Evolutionary conservation across 2,329 filamentous ascomycete genomes (phyloP), one percentile per base, ranked within the genome.

Genomic region (Cyanodermella asteris): DNA sequence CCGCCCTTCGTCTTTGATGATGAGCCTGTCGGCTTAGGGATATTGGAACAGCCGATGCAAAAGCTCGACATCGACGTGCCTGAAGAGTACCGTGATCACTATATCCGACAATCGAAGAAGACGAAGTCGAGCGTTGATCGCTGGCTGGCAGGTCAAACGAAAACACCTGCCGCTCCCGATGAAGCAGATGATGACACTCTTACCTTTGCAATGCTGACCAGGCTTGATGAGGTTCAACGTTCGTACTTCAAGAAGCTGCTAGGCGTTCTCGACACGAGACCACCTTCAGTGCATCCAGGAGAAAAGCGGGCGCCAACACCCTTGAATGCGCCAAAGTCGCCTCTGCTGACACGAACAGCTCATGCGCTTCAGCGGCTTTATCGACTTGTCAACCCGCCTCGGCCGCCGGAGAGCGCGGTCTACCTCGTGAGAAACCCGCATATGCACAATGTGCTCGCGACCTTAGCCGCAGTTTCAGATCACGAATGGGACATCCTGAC

Each of bases 401-500:
- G 84, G 23, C 80, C 91, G 39, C 76, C 81, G 11, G 81, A 93
- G 45, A 70, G 72, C 5, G 77, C 76, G 8, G 70, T 87, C 36
- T 93, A 78, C 43, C 64, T 94, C 23, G 63, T 93, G 34, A 80
- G 74, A 44, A 74, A 93, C 44, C 70, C 72, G 0, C 58, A 65
- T 8, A 66, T 87, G 24, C 84, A 94, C 45, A 74, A 87, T 40
- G 68, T 91, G 16, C 65, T 94, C 3, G 71, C 78, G 20, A 91
- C 84, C 0, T 61, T 93, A 24, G 72, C 76, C 18, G 78, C 82
- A 26, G 87, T 94, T 37, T 87, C 74, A 42, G 65, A 71, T 23
- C 75, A 77, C n/a, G 84, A 94, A 47, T 94, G 84, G 84, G 84
- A 93, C 33, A 91, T 94, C 28, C 59, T 94, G 8, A 78, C 74